Base-by-base conservation (phyloP, 2,329 filamentous ascomycete genomes). In the Fusarium sublunatum region DNA sequence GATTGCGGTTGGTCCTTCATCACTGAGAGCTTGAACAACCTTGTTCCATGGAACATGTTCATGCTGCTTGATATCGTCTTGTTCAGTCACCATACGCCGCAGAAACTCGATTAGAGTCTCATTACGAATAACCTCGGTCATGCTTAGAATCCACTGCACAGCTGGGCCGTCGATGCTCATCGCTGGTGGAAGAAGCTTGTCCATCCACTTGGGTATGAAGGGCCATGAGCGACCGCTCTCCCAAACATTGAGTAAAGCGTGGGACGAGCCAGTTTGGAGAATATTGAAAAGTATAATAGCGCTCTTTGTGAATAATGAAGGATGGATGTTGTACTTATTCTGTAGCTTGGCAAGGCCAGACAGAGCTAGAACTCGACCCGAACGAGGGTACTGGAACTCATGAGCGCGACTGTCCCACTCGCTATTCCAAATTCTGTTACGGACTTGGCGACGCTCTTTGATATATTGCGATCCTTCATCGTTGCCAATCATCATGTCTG, bases 151-250 rank as follows among this genome's bases (percentile, higher is more conserved):
- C 72, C 76, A 77, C 46, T 76, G 69, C 3, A 70, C 69, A 11
- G 76, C 78, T 11, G 76, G 75, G 0, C 76, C 76, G 28, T 76
- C 74, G 13, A 78, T 74, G 49, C 74, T 76, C 74, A 73, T 75
- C 15, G 76, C 64, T 2, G 74, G 74, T 2, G 76, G 76, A 1
- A 78, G 72, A 3, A 68, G 68, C 36, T 55, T 52, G 25, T 73
- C 70, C 56, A 78, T 73, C 75, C 76, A 78, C 6, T 47, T 43
- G 0, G 76, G 76, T 0, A 77, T 59, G 53, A 78, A 78, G 1
- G 76, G 76, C 76, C 76, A 78, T 2, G 73, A 72, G 6, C 76
- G 71, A 1, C 69, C 73, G 15, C 72, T 70, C 42, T 77, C 73
- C 74, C 73, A 76, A 1, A 71, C 71, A 28, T 55, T 75, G 64